phyloP scores from a whole-genome alignment of 2,329 filamentous ascomycete species.

The Leptographium lundbergii region DNA sequence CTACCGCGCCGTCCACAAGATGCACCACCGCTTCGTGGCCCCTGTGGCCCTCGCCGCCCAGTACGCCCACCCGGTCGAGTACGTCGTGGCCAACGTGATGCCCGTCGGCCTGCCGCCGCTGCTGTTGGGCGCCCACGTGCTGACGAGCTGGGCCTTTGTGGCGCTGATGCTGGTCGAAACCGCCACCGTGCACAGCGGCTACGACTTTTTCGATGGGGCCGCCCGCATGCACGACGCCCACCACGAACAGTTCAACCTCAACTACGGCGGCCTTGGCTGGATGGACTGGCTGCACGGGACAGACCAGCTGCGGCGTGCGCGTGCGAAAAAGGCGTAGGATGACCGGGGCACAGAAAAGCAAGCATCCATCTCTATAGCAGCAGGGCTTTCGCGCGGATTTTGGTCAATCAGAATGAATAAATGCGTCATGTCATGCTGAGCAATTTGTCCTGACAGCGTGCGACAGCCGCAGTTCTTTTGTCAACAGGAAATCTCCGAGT shows the following conservation, averaged over 20 bases:
- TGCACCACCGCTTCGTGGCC: constrained; percentile 42
- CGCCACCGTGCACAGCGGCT: constrained; percentile 42
- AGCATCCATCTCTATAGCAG: background rate
- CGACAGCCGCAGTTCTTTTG: background rate
- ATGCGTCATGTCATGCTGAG: too few species aligned
- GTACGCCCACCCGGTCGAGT: too few species aligned
- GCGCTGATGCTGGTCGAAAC: constrained; percentile 40
- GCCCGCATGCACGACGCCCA: constrained; percentile 42
- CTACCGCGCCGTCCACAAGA: constrained; percentile 40
- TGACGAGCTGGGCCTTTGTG: too few species aligned
- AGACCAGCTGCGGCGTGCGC: background rate
- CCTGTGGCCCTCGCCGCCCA: too few species aligned
- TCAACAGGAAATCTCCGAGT: background rate
- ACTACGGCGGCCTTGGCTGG: constrained; percentile 38
- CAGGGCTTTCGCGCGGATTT: too few species aligned
- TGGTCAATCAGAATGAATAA: background rate
- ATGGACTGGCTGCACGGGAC: constrained; percentile 46
- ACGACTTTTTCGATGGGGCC: constrained; percentile 35
- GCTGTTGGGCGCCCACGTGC: too few species aligned
- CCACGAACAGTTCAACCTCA: constrained; percentile 42
- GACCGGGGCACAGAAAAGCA: background rate
- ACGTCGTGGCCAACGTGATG: too few species aligned
- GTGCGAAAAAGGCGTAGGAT: background rate
- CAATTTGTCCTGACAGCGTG: background rate
- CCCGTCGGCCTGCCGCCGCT: too few species aligned